A percentile compares a stretch with the other conserved stretches of the same genome.
Conservation (phyloP, 345 rosid species). For the Nephelium lappaceum region DNA sequence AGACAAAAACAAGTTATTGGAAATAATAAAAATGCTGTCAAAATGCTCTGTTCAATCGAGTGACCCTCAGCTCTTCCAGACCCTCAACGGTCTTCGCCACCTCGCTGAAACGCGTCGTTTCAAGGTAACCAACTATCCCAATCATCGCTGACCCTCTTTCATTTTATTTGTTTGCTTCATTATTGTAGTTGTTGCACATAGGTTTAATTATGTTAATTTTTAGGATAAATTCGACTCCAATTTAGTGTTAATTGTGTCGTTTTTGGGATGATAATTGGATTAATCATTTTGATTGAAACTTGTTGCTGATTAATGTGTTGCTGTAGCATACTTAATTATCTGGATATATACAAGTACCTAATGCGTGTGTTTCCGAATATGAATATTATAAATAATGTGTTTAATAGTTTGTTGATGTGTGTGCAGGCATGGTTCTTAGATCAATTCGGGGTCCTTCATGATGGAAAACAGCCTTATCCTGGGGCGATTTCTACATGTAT, state of each 20-base stretch:
- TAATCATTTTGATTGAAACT: not conserved
- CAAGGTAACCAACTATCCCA: slow-evolving; percentile 51
- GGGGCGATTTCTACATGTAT: slow-evolving; percentile 86
- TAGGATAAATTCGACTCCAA: not conserved
- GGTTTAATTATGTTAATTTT: not conserved
- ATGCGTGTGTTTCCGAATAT: not conserved
- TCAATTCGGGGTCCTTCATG: slow-evolving; percentile 98
- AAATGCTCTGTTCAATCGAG: slow-evolving; percentile 35
- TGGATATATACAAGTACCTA: not conserved
- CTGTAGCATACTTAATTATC: not conserved
- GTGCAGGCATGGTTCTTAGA: slow-evolving; percentile 91
- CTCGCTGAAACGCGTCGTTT: slow-evolving; percentile 75
- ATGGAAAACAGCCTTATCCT: slow-evolving; percentile 88
- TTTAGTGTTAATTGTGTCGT: not conserved
- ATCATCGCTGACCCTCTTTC: not conserved
- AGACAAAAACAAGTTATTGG: not conserved
- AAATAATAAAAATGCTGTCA: slow-evolving; percentile 29
- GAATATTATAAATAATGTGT: not conserved
- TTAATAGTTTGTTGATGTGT: slow-evolving; percentile 4
- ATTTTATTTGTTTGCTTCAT: not conserved
- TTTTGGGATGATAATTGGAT: not conserved
- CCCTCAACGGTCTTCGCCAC: slow-evolving; percentile 58
- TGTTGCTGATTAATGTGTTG: not conserved
- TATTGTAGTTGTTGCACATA: not conserved
- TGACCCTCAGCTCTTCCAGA: slow-evolving; percentile 53